Percentiles rank a stretch among this genome's conserved stretches.
These are phyloP conservation scores for Cytospora piceae DNA, from an alignment of 2,329 filamentous ascomycete species.

Conservation along the genomic window DNA sequence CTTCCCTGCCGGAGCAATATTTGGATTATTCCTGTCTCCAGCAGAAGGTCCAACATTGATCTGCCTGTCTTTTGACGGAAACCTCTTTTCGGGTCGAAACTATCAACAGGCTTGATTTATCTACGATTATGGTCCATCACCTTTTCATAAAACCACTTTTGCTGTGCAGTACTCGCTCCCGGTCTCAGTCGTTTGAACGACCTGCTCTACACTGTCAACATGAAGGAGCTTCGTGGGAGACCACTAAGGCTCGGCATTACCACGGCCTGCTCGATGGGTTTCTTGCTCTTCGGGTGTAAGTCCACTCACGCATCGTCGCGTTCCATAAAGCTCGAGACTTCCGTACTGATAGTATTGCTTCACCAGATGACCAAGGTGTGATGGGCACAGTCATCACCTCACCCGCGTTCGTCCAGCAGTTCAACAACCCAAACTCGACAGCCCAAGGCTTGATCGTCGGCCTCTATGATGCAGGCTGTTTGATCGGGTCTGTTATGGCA, in stretches of 20 bases:
- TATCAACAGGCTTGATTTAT: too few relatives aligned
- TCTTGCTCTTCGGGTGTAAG: constrained; percentile 26
- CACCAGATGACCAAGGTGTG: constrained; percentile 24
- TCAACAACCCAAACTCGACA: constrained; percentile 8
- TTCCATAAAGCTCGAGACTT: not conserved
- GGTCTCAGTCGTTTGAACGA: not conserved
- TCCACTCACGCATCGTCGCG: not conserved
- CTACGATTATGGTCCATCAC: not conserved
- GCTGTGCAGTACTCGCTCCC: not conserved
- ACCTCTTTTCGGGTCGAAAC: too few relatives aligned
- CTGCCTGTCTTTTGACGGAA: too few relatives aligned
- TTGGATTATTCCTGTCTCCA: too few relatives aligned
- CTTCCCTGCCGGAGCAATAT: too few relatives aligned
- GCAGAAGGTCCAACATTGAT: too few relatives aligned
- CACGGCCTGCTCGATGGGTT: constrained; percentile 21
- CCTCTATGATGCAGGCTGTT: constrained; percentile 15
- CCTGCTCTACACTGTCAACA: not conserved
- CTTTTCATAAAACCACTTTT: not conserved
- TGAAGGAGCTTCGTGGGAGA: constrained; percentile 23
- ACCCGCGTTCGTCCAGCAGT: constrained; percentile 7
- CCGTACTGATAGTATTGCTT: not conserved
- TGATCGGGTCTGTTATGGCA: constrained; percentile 8
- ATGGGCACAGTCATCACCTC: constrained; percentile 22
- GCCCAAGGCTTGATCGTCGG: constrained; percentile 20
- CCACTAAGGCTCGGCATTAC: constrained; percentile 17